Evolutionary conservation across 164 flowering plant genomes (phyloP).

Genomic region (Tetrastigma voinierianum): DNA sequence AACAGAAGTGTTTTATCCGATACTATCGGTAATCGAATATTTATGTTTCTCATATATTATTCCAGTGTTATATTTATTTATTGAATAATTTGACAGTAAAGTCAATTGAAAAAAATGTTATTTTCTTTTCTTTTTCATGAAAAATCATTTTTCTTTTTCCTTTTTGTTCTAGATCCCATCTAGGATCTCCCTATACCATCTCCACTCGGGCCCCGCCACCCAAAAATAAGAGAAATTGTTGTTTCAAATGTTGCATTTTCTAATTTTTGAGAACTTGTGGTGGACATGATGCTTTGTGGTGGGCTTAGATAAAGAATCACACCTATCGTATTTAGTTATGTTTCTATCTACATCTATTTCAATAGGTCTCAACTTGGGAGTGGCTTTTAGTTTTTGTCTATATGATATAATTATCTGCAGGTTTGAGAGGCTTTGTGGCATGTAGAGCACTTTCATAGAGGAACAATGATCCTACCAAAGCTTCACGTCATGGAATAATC

Average conservation of each 20-base stretch:
- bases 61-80: background rate
- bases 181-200: no score
- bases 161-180: no score
- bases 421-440: conserved; percentile 97
- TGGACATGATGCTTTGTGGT: conserved; percentile 99
- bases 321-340: conserved; percentile 58
- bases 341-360: conserved; percentile 10
- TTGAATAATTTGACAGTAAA: background rate
- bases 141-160: no score
- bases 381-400: background rate
- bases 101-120: background rate
- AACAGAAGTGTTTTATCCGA: conserved; percentile 70
- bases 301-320: conserved; percentile 95
- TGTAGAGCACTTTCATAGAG: conserved; percentile 93
- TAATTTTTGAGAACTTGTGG: conserved; percentile 27
- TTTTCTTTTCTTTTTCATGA: no score
- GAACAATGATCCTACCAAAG: conserved; percentile 86
- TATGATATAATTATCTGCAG: conserved; percentile 37
- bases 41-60: no score
- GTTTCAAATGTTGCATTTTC: no score
- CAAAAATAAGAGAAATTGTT: no score
- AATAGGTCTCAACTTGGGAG: background rate
- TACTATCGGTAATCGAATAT: background rate
- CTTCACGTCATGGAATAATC: conserved; percentile 99
- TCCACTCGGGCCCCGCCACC: no score